Evolutionary conservation across 2,329 filamentous ascomycete species (phyloP), one percentile per base, ranked within the genome.

Genomic region (Pseudogymnoascus sp.): DNA sequence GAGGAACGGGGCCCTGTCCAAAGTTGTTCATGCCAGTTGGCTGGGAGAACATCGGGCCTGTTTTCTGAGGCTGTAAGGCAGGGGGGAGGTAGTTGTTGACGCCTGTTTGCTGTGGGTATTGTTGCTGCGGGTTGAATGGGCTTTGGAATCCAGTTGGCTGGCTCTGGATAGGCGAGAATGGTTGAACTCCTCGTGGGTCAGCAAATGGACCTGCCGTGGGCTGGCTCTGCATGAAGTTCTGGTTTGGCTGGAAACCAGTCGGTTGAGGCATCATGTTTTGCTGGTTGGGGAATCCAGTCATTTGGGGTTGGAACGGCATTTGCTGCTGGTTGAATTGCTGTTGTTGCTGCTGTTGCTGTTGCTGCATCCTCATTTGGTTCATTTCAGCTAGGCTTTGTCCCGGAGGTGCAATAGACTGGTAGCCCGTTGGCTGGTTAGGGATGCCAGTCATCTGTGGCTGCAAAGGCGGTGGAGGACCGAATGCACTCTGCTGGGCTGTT

Each of bases 391-490:
- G 72, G 71, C 87, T 93, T 73, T 93, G 89, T 11, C 91, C 90
- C 2, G 84, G 82, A 30, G 87, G 83, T 28, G 89, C 87, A 61
- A 90, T 78, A 9, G 77, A 76, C 69, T 84, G 83, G 65, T 82
- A 80, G 60, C 81, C 67, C 62, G 65, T 74, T 64, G 74, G 75
- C 34, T 72, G 73, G 64, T 67, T 70, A 61, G 72, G 71, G 60
- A 82, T 79, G 7, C 93, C 91, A 4, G 94, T 97, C 73, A 92
- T 83, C 71, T 97, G 93, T 59, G 91, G 86, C 71, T 92, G 87
- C 66, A 97, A 75, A 14, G 90, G 86, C 58, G 90, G 85, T 16
- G 57, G 34, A 16, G 88, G 83, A 6, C 82, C 82, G 72, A 95
- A 94, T 4, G 79, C 81, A 72, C 81, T 91, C 50, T 85, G 85